These are phyloP conservation scores for Chondrus crispus DNA, from an alignment of 23 red algal genomes.

Conservation along the genomic window DNA sequence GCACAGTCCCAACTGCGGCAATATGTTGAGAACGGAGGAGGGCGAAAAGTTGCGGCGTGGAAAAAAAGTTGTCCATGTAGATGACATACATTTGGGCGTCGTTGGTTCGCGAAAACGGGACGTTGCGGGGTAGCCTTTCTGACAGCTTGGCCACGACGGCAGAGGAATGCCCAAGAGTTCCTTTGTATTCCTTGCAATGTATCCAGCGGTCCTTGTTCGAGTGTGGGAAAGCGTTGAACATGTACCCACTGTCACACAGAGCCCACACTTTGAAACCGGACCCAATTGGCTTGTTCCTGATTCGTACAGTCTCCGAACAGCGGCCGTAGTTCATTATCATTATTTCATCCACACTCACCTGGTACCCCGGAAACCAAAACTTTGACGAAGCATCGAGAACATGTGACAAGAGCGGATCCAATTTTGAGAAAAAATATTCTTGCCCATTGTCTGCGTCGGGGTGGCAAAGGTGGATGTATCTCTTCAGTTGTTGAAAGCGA, in stretches of 20 bases:
- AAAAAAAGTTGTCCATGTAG: conserved; percentile 4
- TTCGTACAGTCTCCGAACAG: not conserved
- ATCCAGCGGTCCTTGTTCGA: not conserved
- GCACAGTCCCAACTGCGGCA: not conserved
- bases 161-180: not conserved
- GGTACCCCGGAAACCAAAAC: not conserved
- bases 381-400: not conserved
- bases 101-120: too few relatives aligned
- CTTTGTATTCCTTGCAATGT: not conserved
- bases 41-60: not conserved
- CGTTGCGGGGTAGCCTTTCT: not conserved
- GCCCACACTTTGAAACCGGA: conserved; percentile 7
- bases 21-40: not conserved
- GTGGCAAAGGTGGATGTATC: not conserved
- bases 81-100: too few relatives aligned
- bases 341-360: not conserved
- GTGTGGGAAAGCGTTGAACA: not conserved
- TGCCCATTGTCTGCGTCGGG: not conserved
- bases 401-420: not conserved
- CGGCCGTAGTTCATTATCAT: not conserved
- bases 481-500: not conserved
- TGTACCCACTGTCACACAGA: not conserved
- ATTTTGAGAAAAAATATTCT: not conserved
- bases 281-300: not conserved
- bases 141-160: not conserved